Evolutionary conservation across 2,329 filamentous ascomycete genomes (phyloP).

Genomic region (Beauveria rudraprayagi): DNA sequence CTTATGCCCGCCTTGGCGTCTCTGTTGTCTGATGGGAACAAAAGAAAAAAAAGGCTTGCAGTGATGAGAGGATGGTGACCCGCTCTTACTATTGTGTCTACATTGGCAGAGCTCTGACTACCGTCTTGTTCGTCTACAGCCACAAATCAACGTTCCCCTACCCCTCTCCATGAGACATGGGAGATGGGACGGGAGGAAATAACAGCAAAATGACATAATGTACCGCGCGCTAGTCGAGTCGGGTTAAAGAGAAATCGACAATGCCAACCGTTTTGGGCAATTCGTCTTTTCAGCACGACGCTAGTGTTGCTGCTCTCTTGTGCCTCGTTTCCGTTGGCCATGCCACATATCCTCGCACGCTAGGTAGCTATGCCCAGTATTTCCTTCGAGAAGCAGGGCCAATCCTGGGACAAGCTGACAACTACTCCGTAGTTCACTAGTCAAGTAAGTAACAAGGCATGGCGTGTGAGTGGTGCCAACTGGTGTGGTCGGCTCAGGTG

Average conservation of each 20-base stretch:
- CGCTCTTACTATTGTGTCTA: too few species aligned
- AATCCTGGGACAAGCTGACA: background rate
- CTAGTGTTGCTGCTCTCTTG: too few species aligned
- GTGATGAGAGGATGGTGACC: too few species aligned
- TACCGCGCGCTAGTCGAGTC: conserved; percentile 1
- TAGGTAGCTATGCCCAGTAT: background rate
- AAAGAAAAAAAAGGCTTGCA: background rate
- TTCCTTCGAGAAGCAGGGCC: conserved; percentile 4
- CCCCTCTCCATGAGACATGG: background rate
- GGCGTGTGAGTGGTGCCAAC: background rate
- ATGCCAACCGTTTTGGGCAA: conserved; percentile 4
- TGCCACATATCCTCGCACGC: too few species aligned
- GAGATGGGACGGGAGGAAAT: background rate
- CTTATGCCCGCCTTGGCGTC: background rate
- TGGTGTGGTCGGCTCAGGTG: background rate
- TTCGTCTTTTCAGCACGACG: background rate
- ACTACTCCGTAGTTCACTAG: too few species aligned
- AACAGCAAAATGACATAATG: background rate
- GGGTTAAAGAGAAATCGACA: background rate
- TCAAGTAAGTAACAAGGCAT: background rate
- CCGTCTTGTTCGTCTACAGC: too few species aligned
- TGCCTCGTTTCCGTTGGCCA: too few species aligned
- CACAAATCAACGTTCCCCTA: too few species aligned
- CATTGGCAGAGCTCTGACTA: too few species aligned
- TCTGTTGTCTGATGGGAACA: background rate